Evolutionary conservation across 2,329 filamentous ascomycete genomes (phyloP).

Genomic region (Diaporthe helianthi): DNA sequence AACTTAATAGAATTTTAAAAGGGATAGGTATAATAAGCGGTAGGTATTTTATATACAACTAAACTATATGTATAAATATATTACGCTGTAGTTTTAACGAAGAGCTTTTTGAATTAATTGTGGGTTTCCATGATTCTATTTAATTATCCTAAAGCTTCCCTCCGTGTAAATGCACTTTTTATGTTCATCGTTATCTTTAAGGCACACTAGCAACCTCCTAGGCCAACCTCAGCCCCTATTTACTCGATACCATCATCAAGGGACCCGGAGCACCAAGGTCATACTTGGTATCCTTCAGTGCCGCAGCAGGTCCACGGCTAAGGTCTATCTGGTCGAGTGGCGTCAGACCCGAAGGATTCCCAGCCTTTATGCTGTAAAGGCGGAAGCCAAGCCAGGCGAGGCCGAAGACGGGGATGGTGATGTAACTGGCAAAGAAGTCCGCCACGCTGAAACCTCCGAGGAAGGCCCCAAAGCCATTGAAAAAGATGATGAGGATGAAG

Average conservation of each 20-base stretch:
- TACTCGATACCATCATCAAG: constrained; percentile 13
- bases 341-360: constrained; percentile 19
- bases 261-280: constrained; percentile 25
- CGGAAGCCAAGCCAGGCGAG: constrained; percentile 50
- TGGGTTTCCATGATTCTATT: neutral
- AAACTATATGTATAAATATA: no score
- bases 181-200: neutral
- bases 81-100: no score
- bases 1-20: no score
- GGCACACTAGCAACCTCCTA: neutral
- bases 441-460: constrained; percentile 48
- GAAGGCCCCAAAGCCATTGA: constrained; percentile 53
- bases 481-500: constrained; percentile 51
- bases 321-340: constrained; percentile 32
- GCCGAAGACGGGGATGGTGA: constrained; percentile 41
- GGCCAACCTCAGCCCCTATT: neutral
- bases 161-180: neutral
- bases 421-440: constrained; percentile 50
- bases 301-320: constrained; percentile 28
- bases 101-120: no score
- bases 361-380: constrained; percentile 24
- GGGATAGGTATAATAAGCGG: no score
- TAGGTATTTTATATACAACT: no score
- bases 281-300: constrained; percentile 31
- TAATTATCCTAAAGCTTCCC: neutral